A percentile compares a stretch with the other conserved stretches of the same genome.
Conservation (phyloP, 2,329 filamentous ascomycete species). For the Colletotrichum orchidophilum region DNA sequence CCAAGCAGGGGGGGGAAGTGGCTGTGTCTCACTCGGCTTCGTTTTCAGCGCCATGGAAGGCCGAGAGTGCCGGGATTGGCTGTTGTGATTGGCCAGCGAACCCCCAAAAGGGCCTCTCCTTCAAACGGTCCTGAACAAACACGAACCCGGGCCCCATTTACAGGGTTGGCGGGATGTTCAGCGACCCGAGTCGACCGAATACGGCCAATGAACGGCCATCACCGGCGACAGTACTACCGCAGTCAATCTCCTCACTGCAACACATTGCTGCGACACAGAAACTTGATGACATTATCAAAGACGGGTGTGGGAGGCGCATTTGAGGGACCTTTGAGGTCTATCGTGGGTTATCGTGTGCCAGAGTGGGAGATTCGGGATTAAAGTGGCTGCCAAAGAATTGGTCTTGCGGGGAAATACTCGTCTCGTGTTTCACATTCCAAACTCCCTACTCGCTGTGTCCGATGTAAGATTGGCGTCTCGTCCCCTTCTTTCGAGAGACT, state of each 20-base stretch:
- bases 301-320: background rate
- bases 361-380: background rate
- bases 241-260: background rate
- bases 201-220: background rate
- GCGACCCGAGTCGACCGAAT: constrained; percentile 9
- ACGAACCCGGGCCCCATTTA: background rate
- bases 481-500: background rate
- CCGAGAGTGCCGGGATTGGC: constrained; percentile 23
- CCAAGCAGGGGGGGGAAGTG: constrained; percentile 12
- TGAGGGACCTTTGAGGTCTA: background rate
- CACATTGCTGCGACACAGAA: background rate
- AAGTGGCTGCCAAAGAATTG: constrained; percentile 13
- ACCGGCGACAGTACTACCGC: background rate
- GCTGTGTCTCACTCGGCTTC: constrained; percentile 31
- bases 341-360: background rate
- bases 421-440: constrained; percentile 27
- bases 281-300: background rate
- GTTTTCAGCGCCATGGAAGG: background rate
- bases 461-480: background rate
- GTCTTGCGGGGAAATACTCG: constrained; percentile 33
- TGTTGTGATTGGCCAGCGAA: constrained; percentile 7
- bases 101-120: background rate
- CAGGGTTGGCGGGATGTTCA: background rate
- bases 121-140: background rate
- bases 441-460: background rate